A percentile compares a stretch with the other conserved stretches of the same genome.
phyloP scores from a whole-genome alignment of 345 rosid genomes.

The Acer saccharum region DNA sequence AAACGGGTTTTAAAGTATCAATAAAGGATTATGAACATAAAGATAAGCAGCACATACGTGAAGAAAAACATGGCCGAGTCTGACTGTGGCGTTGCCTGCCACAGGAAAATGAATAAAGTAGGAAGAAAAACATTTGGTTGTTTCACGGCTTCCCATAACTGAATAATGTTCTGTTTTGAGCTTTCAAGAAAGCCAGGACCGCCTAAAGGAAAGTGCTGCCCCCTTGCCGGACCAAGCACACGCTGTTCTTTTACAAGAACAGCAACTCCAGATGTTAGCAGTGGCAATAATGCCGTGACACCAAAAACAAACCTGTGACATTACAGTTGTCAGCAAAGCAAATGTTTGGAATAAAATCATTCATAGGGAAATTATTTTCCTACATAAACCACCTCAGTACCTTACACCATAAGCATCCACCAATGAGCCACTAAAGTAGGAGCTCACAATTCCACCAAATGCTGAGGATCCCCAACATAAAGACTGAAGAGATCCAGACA shows the following conservation, averaged over 20 bases:
- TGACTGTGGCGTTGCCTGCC: conserved; percentile 99
- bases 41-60: conserved; percentile 56
- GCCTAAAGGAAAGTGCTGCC: conserved; percentile 38
- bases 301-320: conserved; percentile 91
- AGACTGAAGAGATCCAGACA: conserved; percentile 92
- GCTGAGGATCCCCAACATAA: conserved; percentile 99
- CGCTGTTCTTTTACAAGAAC: conserved; percentile 87
- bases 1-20: not conserved
- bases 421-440: conserved; percentile 92
- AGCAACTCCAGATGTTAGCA: conserved; percentile 90
- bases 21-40: conserved; percentile 6
- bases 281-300: conserved; percentile 83
- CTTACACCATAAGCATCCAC: conserved; percentile 93
- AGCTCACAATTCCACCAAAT: conserved; percentile 96
- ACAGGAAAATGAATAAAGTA: conserved; percentile 82
- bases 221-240: conserved; percentile 45
- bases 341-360: conserved; percentile 2
- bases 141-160: conserved; percentile 75
- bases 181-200: conserved; percentile 60
- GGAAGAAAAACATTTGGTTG: conserved; percentile 86
- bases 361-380: not conserved
- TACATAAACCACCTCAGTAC: conserved; percentile 33
- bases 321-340: conserved; percentile 30
- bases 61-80: conserved; percentile 98
- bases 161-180: conserved; percentile 63